phyloP scores from a whole-genome alignment of 2,329 filamentous ascomycete species.

The Pyricularia sp. region DNA sequence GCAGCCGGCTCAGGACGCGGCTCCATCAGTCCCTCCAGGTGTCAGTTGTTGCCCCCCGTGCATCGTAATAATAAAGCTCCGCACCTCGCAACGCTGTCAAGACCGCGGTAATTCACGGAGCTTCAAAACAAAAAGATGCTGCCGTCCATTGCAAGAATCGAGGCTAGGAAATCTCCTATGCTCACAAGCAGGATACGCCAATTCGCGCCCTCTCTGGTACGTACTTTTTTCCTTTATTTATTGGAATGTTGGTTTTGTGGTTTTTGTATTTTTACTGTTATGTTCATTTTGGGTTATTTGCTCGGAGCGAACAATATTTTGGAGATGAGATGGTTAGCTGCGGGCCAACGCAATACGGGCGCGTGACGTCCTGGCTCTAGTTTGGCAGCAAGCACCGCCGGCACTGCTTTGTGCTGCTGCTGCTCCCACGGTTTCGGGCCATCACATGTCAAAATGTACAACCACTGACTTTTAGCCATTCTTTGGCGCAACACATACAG shows the following conservation, averaged over 20 bases:
- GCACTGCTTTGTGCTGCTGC: neutral
- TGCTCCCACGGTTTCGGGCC: neutral
- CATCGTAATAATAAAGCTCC: constrained; percentile 3
- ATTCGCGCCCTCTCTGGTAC: constrained; percentile 8
- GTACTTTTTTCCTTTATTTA: neutral
- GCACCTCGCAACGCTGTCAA: neutral
- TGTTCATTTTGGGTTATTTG: neutral
- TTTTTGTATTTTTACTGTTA: no score
- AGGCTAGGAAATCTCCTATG: constrained; percentile 24
- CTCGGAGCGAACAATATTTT: neutral
- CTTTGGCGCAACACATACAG: neutral
- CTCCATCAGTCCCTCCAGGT: neutral
- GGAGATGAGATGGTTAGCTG: neutral
- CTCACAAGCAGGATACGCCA: constrained; percentile 17
- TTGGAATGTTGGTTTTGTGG: neutral
- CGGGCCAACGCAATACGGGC: neutral
- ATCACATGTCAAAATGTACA: constrained; percentile 5
- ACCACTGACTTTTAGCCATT: constrained; percentile 1
- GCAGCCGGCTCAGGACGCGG: neutral
- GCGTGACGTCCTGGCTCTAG: neutral
- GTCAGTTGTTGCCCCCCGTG: neutral
- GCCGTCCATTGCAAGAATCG: constrained; percentile 23
- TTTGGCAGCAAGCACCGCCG: neutral
- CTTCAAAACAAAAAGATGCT: constrained; percentile 20
- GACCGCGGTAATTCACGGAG: constrained; percentile 1